Conservation (phyloP, 352 stramenopile genomes). For the Pythium diclinum region DNA sequence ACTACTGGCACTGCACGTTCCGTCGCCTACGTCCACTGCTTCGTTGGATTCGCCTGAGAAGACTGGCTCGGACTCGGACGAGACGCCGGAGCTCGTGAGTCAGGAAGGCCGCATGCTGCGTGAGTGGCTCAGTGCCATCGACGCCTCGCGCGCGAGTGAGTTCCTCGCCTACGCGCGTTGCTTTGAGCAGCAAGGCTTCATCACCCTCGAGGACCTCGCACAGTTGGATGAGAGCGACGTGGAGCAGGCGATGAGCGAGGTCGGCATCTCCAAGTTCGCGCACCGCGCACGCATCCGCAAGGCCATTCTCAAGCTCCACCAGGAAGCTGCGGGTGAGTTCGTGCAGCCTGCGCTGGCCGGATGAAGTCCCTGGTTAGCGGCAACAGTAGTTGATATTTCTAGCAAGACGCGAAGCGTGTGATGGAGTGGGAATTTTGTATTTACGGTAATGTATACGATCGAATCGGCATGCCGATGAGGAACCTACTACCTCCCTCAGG, state of each 20-base stretch:
- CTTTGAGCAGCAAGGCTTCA: conserved; percentile 68
- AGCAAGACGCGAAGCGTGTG: background rate
- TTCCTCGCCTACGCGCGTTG: conserved; percentile 55
- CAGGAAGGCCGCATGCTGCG: conserved; percentile 33
- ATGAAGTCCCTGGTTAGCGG: conserved; percentile 18
- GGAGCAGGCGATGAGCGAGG: conserved; percentile 71
- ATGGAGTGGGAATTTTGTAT: conserved; percentile 18
- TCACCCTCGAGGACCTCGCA: conserved; percentile 49
- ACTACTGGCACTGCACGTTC: conserved; percentile 31
- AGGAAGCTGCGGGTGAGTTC: conserved; percentile 9
- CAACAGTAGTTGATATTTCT: background rate
- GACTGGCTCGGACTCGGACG: conserved; percentile 32
- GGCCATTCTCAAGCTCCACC: conserved; percentile 53
- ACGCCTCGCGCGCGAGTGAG: conserved; percentile 41
- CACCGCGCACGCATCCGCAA: conserved; percentile 68
- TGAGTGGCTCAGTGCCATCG: conserved; percentile 55
- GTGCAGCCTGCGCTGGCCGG: conserved; percentile 33
- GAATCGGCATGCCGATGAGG: conserved; percentile 1
- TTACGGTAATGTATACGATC: conserved; percentile 24
- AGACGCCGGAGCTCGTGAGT: conserved; percentile 21
- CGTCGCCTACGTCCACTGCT: conserved; percentile 15
- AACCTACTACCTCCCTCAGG: too few species aligned
- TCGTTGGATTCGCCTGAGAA: conserved; percentile 35
- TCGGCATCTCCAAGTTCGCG: conserved; percentile 74
- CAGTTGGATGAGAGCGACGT: conserved; percentile 66